A percentile compares a stretch with the other conserved stretches of the same genome.
phyloP scores from a whole-genome alignment of 768 basidiomycete genomes.

The Mrakia frigida region DNA sequence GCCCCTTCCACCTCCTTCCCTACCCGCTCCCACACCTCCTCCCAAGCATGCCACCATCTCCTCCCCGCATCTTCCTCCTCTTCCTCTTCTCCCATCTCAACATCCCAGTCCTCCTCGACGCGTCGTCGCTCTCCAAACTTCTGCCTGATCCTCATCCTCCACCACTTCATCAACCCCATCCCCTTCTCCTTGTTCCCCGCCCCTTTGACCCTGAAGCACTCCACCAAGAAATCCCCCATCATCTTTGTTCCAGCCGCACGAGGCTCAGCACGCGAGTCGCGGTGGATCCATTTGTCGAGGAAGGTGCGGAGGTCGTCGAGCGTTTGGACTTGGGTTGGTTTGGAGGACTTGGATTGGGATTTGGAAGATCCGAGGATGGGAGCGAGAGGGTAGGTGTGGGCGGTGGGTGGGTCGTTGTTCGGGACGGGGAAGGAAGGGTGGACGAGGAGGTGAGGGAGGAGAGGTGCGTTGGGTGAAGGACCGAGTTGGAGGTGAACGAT shows the following conservation, averaged over 20 bases:
- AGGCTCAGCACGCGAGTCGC: not conserved
- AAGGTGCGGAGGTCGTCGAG: constrained; percentile 7
- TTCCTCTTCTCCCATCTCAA: not conserved
- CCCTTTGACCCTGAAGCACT: constrained; percentile 5
- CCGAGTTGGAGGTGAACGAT: not conserved
- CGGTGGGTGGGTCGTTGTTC: not conserved
- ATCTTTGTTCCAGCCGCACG: not conserved
- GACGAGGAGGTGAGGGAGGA: not conserved
- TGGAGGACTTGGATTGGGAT: not conserved
- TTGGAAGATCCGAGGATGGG: constrained; percentile 15
- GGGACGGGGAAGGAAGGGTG: too few relatives aligned
- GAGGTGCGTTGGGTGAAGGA: not conserved
- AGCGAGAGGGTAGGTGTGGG: not conserved
- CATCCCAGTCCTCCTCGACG: too few relatives aligned
- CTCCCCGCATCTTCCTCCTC: not conserved
- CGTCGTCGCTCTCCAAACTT: not conserved
- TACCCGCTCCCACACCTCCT: not conserved
- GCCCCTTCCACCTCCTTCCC: not conserved
- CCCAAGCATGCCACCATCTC: constrained; percentile 24
- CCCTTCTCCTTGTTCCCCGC: constrained; percentile 15
- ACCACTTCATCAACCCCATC: constrained; percentile 20
- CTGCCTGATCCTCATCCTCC: constrained; percentile 9
- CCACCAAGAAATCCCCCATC: constrained; percentile 19
- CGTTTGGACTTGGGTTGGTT: not conserved
- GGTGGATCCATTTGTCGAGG: constrained; percentile 7